Evolutionary conservation across 441 rosid species (phyloP), one percentile per base, ranked within the genome.

Genomic region (Erodium trifolium): DNA sequence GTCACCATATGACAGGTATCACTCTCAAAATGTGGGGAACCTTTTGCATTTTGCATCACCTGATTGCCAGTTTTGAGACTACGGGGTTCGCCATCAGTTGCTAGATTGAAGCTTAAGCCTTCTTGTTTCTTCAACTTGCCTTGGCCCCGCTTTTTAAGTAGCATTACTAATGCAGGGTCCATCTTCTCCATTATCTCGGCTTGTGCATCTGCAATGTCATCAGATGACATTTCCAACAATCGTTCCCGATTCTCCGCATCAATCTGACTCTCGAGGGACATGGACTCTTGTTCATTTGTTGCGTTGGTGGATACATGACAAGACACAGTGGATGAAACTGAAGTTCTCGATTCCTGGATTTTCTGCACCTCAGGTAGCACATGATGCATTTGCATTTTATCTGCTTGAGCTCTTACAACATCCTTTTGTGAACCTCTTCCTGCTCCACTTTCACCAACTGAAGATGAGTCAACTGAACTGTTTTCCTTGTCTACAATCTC

Each of bases 141-240:
- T 67, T 71, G 81, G 67, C 94, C 90, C 51, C 91, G 82, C 70
- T 82, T 86, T 80, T 81, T 88, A 67, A 91, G 80, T 73, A 87
- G 75, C 77, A 80, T 76, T 23, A 94, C 74, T 69, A 94, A 73
- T 49, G 88, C 76, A 79, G 96, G 94, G 70, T 90, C 71, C 86
- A 94, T 78, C 81, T 88, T 94, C 75, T 85, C 86, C 85, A 83
- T 76, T 78, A 94, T 80, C 84, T 89, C 99, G 77, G 91, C 83
- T 63, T 75, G 92, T 76, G 96, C 91, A 82, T 86, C 77, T n/a
- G 86, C 87, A 75, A 91, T 91, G 76, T 94, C 96, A 62, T 85
- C 85, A 16, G 85, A 62, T 23, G 96, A 80, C 99, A 93, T 93
- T 59, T 78, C 71, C 72, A 79, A 78, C 73, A 93, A 74, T 75